phyloP scores from a whole-genome alignment of 371 early-diverging fungal species.

The Entomophthora muscae region DNA sequence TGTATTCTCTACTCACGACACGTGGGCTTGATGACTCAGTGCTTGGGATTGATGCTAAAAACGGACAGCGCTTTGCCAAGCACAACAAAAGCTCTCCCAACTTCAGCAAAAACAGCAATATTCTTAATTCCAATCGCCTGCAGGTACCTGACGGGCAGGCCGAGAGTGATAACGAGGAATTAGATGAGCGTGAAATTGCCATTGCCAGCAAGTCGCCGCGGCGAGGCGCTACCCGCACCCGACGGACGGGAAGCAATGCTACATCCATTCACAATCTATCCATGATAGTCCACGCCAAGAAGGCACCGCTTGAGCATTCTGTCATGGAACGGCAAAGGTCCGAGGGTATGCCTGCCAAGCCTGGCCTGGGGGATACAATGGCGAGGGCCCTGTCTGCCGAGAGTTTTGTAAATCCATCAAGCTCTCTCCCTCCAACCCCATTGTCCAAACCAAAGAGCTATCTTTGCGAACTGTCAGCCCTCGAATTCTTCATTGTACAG shows the following conservation, averaged over 20 bases:
- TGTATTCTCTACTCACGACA: conserved; percentile 52
- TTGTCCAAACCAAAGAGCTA: conserved; percentile 26
- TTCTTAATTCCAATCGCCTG: background rate
- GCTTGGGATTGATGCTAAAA: background rate
- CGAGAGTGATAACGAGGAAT: background rate
- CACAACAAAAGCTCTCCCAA: conserved; percentile 7
- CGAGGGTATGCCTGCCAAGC: background rate
- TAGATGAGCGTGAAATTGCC: background rate
- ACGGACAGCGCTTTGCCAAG: too few relatives aligned
- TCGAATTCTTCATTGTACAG: conserved; percentile 68
- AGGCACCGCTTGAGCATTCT: background rate
- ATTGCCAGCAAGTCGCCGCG: background rate
- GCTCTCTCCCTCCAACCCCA: conserved; percentile 11
- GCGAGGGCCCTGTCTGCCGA: background rate
- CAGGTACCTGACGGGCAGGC: background rate
- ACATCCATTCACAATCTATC: conserved; percentile 9
- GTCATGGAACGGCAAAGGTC: conserved; percentile 5
- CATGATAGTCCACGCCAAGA: conserved; percentile 3
- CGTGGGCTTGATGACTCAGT: conserved; percentile 1
- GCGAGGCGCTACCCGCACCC: background rate
- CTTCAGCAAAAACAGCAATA: background rate
- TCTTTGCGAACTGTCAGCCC: conserved; percentile 60
- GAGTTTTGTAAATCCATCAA: conserved; percentile 11
- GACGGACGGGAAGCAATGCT: conserved; percentile 3
- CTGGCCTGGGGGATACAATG: background rate